A percentile compares a stretch with the other conserved stretches of the same genome.
Evolutionary conservation across 495 filamentous ascomycete genomes (phyloP).

Genomic region (Penicillium nucicola): DNA sequence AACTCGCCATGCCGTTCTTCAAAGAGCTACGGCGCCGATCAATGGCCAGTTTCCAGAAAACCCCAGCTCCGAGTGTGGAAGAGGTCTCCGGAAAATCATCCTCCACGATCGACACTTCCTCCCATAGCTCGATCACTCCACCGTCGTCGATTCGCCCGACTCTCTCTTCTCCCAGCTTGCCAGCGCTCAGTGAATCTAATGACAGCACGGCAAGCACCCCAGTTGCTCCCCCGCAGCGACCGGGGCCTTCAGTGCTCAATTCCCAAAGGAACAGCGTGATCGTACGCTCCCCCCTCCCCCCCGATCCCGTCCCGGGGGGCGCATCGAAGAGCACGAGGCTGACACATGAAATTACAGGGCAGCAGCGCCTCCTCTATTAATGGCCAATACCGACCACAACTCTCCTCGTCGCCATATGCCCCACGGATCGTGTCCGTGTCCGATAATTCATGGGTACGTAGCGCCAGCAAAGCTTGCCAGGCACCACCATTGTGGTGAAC

Average conservation of each 20-base stretch:
- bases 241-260: slow-evolving; percentile 35
- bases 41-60: slow-evolving; percentile 60
- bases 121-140: slow-evolving; percentile 54
- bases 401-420: slow-evolving; percentile 69
- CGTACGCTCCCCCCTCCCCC: slow-evolving; percentile 31
- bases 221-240: slow-evolving; percentile 40
- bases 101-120: slow-evolving; percentile 60
- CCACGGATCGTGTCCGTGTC: slow-evolving; percentile 72
- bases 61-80: slow-evolving; percentile 49
- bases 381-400: slow-evolving; percentile 46
- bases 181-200: slow-evolving; percentile 47
- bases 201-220: slow-evolving; percentile 30
- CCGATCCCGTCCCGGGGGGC: not conserved
- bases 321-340: not conserved
- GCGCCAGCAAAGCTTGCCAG: not conserved
- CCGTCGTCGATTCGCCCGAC: slow-evolving; percentile 58
- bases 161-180: slow-evolving; percentile 50
- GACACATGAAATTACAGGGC: slow-evolving; percentile 20
- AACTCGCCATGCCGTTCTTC: slow-evolving; percentile 59
- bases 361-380: slow-evolving; percentile 49
- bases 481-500: not conserved
- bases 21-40: slow-evolving; percentile 74
- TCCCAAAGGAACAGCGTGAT: slow-evolving; percentile 50
- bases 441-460: slow-evolving; percentile 76
- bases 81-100: slow-evolving; percentile 56